Base-by-base conservation (phyloP, 23 red algal genomes). In the Cyanidioschyzon merolae region DNA sequence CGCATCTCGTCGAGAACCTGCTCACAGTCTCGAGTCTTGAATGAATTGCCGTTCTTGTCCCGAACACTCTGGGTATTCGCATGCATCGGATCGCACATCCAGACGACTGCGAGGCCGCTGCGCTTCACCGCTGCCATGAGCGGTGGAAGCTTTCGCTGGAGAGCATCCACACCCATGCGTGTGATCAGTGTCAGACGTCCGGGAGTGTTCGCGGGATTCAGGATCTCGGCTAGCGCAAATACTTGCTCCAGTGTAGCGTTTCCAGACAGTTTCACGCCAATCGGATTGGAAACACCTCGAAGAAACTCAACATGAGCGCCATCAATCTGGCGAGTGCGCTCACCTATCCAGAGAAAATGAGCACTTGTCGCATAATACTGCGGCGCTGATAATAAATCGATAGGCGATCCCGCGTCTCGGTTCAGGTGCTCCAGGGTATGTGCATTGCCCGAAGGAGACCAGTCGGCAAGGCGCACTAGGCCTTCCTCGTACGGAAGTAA, bases 221-320 rank as follows among this genome's bases (percentile, higher is more conserved):
- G 83, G 25, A 40, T 82, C 32, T 86, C 78, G 17, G 89, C 45
- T 68, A 98, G 40, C 39, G 37, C 38, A 24, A 98, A 12, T 74
- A 98, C 50, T 30, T 89, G 81, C 58, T 82, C 79, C 0, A 74
- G 34, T 2, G 59, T 74, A 50, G 84, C 81, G 24, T 74, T 83
- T 7, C 88, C 74, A 0, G 83, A 84, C 2, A 88, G 80, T 68
- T 89, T 91, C 1, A 98, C 68, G 31, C 86, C 88, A 31, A 98
- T 80, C 0, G 94, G 88, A 58, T 98, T 98, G 17, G 80, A 58
- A 58, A 98, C 85, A 39, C 88, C 94, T 37, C 94, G 76, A 18
- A 89, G 27, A 68, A 92, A 98, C 76, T 98, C 88, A 24, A 98
- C 82, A 77, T 96, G 92, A 1, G 92, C 92, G 25, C 76, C 87